A percentile compares a stretch with the other conserved stretches of the same genome.
phyloP scores from a whole-genome alignment of 768 basidiomycete genomes.

The Neoboletus subvelutipes region DNA sequence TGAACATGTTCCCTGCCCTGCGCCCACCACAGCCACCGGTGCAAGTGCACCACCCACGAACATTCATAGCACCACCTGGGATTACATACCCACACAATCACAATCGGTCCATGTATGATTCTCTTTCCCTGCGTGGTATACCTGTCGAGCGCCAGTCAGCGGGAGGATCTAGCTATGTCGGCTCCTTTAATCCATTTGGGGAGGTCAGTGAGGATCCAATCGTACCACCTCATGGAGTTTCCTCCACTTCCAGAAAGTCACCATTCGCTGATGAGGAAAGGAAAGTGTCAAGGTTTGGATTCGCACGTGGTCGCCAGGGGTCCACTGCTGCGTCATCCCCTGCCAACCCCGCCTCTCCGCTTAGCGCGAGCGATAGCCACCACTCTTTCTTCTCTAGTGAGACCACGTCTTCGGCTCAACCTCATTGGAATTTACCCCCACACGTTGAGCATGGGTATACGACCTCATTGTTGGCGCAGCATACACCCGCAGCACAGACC shows the following conservation, averaged over 20 bases:
- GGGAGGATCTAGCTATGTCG: slow-evolving; percentile 56
- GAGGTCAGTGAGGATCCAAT: slow-evolving; percentile 53
- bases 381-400: slow-evolving; percentile 48
- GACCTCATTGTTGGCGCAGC: slow-evolving; percentile 49
- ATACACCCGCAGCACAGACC: slow-evolving; percentile 39
- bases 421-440: slow-evolving; percentile 45
- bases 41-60: slow-evolving; percentile 28
- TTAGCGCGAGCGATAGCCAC: slow-evolving; percentile 49
- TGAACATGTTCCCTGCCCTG: slow-evolving; percentile 70
- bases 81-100: slow-evolving; percentile 48
- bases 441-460: slow-evolving; percentile 45
- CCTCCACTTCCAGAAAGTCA: slow-evolving; percentile 37
- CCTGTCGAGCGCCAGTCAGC: slow-evolving; percentile 47
- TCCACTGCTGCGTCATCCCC: slow-evolving; percentile 61
- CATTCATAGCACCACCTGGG: slow-evolving; percentile 52
- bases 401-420: slow-evolving; percentile 36
- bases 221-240: slow-evolving; percentile 27
- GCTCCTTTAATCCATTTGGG: slow-evolving; percentile 81
- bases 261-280: slow-evolving; percentile 56
- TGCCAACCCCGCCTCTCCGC: slow-evolving; percentile 53
- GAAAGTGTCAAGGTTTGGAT: slow-evolving; percentile 78
- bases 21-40: slow-evolving; percentile 34
- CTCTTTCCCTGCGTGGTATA: slow-evolving; percentile 41
- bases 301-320: slow-evolving; percentile 68
- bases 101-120: slow-evolving; percentile 56